phyloP scores from a whole-genome alignment of 805 yeast species.

The Hanseniaspora vineae region DNA sequence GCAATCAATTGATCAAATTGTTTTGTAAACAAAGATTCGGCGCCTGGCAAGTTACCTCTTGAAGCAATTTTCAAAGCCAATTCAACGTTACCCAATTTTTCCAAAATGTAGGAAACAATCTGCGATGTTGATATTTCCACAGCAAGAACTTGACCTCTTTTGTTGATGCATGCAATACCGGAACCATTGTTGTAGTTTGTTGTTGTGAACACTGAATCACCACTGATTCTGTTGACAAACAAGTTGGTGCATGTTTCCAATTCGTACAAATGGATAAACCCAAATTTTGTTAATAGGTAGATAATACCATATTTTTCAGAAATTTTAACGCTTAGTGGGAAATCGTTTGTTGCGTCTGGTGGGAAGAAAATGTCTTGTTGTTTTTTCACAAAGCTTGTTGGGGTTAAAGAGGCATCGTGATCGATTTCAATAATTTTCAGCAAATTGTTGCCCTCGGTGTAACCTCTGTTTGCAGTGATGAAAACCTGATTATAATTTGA shows the following conservation, averaged over 20 bases:
- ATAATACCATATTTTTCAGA: slow-evolving; percentile 77
- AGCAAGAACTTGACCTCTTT: slow-evolving; percentile 87
- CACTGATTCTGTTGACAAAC: slow-evolving; percentile 91
- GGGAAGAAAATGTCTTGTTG: slow-evolving; percentile 92
- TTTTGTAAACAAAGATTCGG: slow-evolving; percentile 79
- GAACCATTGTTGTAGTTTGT: slow-evolving; percentile 53
- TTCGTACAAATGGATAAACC: slow-evolving; percentile 92
- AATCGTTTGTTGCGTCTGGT: slow-evolving; percentile 89
- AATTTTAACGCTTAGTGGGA: slow-evolving; percentile 87
- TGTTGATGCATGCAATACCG: slow-evolving; percentile 89
- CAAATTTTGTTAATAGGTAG: slow-evolving; percentile 86
- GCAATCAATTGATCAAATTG: slow-evolving; percentile 79
- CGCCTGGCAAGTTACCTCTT: slow-evolving; percentile 95
- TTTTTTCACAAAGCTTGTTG: slow-evolving; percentile 69
- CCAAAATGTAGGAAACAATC: slow-evolving; percentile 79
- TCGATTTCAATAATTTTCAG: slow-evolving; percentile 93
- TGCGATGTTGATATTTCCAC: slow-evolving; percentile 79
- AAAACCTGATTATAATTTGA: slow-evolving; percentile 65
- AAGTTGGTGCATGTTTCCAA: slow-evolving; percentile 84
- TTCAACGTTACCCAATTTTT: slow-evolving; percentile 72
- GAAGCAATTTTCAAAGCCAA: slow-evolving; percentile 82
- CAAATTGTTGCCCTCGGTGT: slow-evolving; percentile 62
- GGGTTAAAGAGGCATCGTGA: slow-evolving; percentile 70
- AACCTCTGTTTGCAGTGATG: slow-evolving; percentile 82
- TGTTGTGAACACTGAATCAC: slow-evolving; percentile 90